Base-by-base conservation (phyloP, 2,329 filamentous ascomycete species). In the Neonectria ditissima region DNA sequence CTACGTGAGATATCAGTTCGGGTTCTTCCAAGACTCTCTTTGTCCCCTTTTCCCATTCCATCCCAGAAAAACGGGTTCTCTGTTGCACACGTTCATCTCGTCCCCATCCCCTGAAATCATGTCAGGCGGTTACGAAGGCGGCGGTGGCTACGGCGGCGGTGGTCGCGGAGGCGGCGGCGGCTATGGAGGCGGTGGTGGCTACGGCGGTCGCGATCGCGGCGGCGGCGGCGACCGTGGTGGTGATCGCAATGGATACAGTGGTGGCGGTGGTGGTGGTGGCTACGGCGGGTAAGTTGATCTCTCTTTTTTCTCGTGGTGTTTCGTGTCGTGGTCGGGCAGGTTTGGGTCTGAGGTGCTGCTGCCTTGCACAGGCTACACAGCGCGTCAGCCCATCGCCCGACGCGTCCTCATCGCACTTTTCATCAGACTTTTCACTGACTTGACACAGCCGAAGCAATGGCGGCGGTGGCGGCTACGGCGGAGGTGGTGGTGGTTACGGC, bases 371-470 rank as follows among this genome's bases (percentile, higher is more conserved):
- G 47, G 45, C 44, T 51, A 55, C 50, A 54, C 50, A 56, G 44
- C 66, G 53, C 58, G 53, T 52, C 34, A 24, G 51, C 18, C 32
- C 64, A 64, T 50, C 65, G 45, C 62, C 57, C 45, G 55, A 30
- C 59, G 55, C 70, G 34, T 55, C 41, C 41, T 47, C 32, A 47
- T 34, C 37, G n/a, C 57, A 43, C 43, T 37, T 20, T 56, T 39
- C 56, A 64, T 59, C 34, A 61, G 32, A 52, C 52, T 66, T 65
- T 50, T 52, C 30, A 50, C 82, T 86, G 76, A 85, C 77, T 68
- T 30, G 34, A 22, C n/a, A 73, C 67, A 85, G 86, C 69, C 83
- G 84, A 72, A 79, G 82, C 65, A 83, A 83, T 65, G 82, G 84
- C 57, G 83, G 70, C 58, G 65, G 69, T 44, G 69, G 69, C 58